phyloP scores from a whole-genome alignment of 768 basidiomycete genomes.

The Cystobasidium tubakii region DNA sequence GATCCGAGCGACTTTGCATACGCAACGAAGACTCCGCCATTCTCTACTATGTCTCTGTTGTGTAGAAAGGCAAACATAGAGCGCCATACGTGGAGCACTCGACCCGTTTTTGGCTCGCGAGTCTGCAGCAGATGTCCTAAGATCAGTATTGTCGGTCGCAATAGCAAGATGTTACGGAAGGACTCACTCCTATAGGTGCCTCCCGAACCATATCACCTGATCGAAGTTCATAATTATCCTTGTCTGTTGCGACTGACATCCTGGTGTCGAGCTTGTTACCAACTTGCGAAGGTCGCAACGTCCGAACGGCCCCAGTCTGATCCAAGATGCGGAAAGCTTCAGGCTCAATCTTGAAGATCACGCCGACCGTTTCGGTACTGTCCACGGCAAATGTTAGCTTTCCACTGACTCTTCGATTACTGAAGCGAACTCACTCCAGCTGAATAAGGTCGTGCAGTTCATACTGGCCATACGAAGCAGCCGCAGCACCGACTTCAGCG shows the following conservation, averaged over 20 bases:
- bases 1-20: constrained; percentile 75
- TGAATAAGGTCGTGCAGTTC: constrained; percentile 95
- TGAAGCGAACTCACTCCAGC: constrained; percentile 66
- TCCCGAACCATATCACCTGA: constrained; percentile 90
- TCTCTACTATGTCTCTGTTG: constrained; percentile 81
- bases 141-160: neutral
- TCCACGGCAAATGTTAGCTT: neutral
- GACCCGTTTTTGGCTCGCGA: constrained; percentile 70
- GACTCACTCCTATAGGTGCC: constrained; percentile 71
- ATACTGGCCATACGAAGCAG: constrained; percentile 83
- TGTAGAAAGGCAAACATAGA: constrained; percentile 89
- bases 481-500: constrained; percentile 88
- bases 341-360: constrained; percentile 94
- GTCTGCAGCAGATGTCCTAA: constrained; percentile 33
- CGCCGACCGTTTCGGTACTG: constrained; percentile 87
- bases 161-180: neutral
- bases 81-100: constrained; percentile 86
- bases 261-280: constrained; percentile 73
- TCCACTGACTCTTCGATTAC: constrained; percentile 1
- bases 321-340: constrained; percentile 93
- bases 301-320: constrained; percentile 80
- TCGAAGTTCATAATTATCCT: constrained; percentile 77
- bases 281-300: constrained; percentile 89
- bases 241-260: constrained; percentile 79
- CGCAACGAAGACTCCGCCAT: constrained; percentile 90